Evolutionary conservation across 2,329 filamentous ascomycete species (phyloP).

Genomic region (Seiridium cupressi): DNA sequence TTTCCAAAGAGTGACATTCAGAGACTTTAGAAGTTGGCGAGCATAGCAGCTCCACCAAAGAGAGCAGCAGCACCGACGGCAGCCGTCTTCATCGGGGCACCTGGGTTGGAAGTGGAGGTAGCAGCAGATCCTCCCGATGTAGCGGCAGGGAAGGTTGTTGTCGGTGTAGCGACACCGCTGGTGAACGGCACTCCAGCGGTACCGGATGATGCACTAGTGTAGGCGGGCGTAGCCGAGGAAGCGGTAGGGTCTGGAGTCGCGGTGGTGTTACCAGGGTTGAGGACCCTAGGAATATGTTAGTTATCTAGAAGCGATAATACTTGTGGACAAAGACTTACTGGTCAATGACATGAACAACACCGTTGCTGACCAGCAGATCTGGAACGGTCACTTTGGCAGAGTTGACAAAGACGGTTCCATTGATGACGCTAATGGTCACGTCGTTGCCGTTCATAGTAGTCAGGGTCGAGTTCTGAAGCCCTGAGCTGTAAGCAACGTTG

Average conservation of each 20-base stretch:
- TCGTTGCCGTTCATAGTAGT: slow-evolving; percentile 44
- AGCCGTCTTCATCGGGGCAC: slow-evolving; percentile 29
- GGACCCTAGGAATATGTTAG: slow-evolving; percentile 36
- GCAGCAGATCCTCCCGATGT: slow-evolving; percentile 27
- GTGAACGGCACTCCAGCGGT: slow-evolving; percentile 53
- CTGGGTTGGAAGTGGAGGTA: slow-evolving; percentile 26
- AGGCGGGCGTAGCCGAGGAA: slow-evolving; percentile 49
- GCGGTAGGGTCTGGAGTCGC: slow-evolving; percentile 39
- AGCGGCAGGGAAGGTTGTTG: slow-evolving; percentile 32
- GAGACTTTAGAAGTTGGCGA: slow-evolving; percentile 16
- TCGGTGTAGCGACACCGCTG: slow-evolving; percentile 45
- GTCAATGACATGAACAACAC: slow-evolving; percentile 58
- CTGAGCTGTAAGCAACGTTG: slow-evolving; percentile 49
- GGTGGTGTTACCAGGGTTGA: slow-evolving; percentile 53
- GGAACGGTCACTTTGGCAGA: slow-evolving; percentile 45
- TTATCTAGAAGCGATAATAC: background rate
- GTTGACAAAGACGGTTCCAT: slow-evolving; percentile 45
- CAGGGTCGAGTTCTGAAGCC: slow-evolving; percentile 27
- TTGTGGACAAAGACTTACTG: slow-evolving; percentile 36
- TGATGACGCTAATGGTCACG: slow-evolving; percentile 40
- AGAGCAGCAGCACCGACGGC: slow-evolving; percentile 34
- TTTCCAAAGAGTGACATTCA: no score
- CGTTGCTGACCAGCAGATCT: slow-evolving; percentile 52
- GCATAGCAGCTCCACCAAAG: slow-evolving; percentile 22
- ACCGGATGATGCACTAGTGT: slow-evolving; percentile 48